Base-by-base conservation (phyloP, 805 yeast species). In the Candida schatavii region DNA sequence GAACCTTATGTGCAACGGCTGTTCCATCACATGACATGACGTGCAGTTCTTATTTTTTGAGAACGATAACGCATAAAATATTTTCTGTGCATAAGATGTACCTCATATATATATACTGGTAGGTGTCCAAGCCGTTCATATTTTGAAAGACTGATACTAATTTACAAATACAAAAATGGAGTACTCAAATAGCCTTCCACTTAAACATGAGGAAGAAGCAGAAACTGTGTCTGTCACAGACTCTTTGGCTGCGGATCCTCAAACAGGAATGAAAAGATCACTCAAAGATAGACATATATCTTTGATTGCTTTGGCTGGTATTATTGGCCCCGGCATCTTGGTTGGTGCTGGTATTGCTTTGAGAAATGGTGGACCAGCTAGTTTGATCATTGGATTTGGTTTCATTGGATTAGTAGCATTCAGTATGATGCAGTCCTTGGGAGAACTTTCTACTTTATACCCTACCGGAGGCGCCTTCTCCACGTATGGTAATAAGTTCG, bases 321-420 rank as follows among this genome's bases (percentile, higher is more conserved):
- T 79, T 39, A 74, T 79, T 42, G 84, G 84, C 0, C 83, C 83
- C 1, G 84, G 83, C 46, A 72, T 72, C 21, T 62, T 77, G 38
- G 70, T 79, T 20, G 78, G 80, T 30, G 67, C 80, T 41, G 80
- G 80, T 4, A 53, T 64, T n/a, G 78, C 80, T 26, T 59, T 78
- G 13, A 51, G 61, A 5, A 56, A 68, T 28, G 77, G 77, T 35
- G 79, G 80, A 3, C 83, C 83, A 0, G 81, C 72, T 26, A 76
- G 80, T 46, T 57, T 78, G 51, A 54, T 76, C 17, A 62, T 70
- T 18, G 80, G 82, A 1, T 78, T 77, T 53, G 70, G 73, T 2
- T 56, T 78, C 31, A 75, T 77, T 35, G 82, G 81, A 18, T 43
- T 78, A 17, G 55, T 77, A 26, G 82, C 80, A 0, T 62, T 78